Percentiles rank a stretch among this genome's conserved stretches.
Evolutionary conservation across 2,329 filamentous ascomycete genomes (phyloP).

Genomic region (Macrophomina tecta): DNA sequence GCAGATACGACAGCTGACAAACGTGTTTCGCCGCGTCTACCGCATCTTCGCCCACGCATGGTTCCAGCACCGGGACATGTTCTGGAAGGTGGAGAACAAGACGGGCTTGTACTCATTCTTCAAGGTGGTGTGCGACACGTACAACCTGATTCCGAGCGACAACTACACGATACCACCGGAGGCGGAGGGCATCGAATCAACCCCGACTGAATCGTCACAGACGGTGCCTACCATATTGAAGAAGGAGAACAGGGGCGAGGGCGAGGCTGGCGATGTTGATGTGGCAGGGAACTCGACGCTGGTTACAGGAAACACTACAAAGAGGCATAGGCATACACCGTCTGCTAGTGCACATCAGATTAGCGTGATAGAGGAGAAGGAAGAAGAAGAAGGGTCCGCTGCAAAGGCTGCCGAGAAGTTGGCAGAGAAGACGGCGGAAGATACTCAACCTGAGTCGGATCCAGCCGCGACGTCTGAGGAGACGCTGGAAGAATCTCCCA

Average conservation of each 20-base stretch:
- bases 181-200: conserved; percentile 78
- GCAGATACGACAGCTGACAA: conserved; percentile 84
- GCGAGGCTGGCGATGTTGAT: conserved; percentile 30
- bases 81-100: conserved; percentile 89
- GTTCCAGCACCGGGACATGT: conserved; percentile 95
- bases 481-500: conserved; percentile 30
- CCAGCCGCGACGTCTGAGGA: conserved; percentile 33
- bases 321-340: conserved; percentile 82
- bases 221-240: conserved; percentile 43
- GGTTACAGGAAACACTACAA: conserved; percentile 71
- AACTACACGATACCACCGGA: conserved; percentile 96
- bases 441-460: conserved; percentile 32
- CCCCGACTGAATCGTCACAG: conserved; percentile 30
- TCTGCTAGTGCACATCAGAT: conserved; percentile 76
- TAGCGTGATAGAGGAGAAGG: conserved; percentile 79
- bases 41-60: conserved; percentile 98
- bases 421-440: conserved; percentile 33
- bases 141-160: conserved; percentile 86
- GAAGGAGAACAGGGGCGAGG: conserved; percentile 37
- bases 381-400: conserved; percentile 63
- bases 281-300: conserved; percentile 51
- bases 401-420: conserved; percentile 34
- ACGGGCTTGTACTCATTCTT: conserved; percentile 96
- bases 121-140: conserved; percentile 94
- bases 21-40: conserved; percentile 92